These are phyloP conservation scores for Cladosporium halotolerans DNA, from an alignment of 2,329 filamentous ascomycete genomes.

Conservation along the genomic window DNA sequence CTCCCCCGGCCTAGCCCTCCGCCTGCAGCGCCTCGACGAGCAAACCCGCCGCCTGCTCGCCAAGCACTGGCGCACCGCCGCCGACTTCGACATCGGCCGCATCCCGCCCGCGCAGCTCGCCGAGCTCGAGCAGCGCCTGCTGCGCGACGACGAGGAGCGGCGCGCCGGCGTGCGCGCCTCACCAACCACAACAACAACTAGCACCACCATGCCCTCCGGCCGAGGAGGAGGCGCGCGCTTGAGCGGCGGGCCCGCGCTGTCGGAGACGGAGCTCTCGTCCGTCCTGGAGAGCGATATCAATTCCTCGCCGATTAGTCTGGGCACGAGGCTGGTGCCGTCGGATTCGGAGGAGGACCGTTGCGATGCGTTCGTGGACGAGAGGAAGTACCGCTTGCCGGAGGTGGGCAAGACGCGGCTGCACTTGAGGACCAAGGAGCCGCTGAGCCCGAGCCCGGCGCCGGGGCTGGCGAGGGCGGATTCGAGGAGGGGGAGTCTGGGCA, in stretches of 20 bases:
- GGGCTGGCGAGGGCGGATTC: slow-evolving; percentile 10
- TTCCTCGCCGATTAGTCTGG: slow-evolving; percentile 46
- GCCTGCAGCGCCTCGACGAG: slow-evolving; percentile 38
- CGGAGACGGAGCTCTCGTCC: slow-evolving; percentile 30
- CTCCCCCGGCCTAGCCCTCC: slow-evolving; percentile 39
- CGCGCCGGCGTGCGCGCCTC: slow-evolving; percentile 56
- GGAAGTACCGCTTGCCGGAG: slow-evolving; percentile 69
- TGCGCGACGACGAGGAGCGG: slow-evolving; percentile 44
- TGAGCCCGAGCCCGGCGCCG: slow-evolving; percentile 21
- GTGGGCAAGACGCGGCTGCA: slow-evolving; percentile 53
- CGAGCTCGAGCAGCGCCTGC: slow-evolving; percentile 58
- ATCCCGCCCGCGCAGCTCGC: slow-evolving; percentile 65
- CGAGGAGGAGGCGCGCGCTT: slow-evolving; percentile 24
- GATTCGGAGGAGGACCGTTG: slow-evolving; percentile 41
- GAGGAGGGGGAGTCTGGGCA: neutral
- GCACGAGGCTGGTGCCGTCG: slow-evolving; percentile 48
- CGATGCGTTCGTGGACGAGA: slow-evolving; percentile 54
- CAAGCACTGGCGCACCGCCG: slow-evolving; percentile 20
- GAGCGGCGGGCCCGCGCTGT: slow-evolving; percentile 26
- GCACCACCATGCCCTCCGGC: slow-evolving; percentile 16
- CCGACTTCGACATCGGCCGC: slow-evolving; percentile 55
- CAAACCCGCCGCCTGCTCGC: slow-evolving; percentile 32
- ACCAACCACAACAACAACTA: neutral
- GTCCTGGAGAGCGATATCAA: slow-evolving; percentile 39
- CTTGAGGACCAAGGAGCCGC: slow-evolving; percentile 26